Evolutionary conservation across 805 yeast genomes (phyloP).

Genomic region (Hanseniaspora lachancei): DNA sequence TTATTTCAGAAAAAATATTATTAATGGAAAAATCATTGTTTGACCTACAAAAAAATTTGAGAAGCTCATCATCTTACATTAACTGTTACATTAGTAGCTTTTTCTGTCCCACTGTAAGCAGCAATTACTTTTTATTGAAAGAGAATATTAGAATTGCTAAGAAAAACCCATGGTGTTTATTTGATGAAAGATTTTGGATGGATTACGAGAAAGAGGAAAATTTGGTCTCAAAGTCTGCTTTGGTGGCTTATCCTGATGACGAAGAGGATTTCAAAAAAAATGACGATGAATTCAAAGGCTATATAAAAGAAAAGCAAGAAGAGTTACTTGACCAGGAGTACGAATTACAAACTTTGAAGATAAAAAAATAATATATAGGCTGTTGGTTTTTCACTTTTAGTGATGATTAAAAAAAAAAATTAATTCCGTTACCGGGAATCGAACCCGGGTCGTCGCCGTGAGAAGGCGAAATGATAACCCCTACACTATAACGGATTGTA

Average conservation of each 20-base stretch:
- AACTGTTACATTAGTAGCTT: conserved; percentile 19
- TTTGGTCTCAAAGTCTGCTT: neutral
- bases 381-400: too few species aligned
- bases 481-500: conserved; percentile 12
- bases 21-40: neutral
- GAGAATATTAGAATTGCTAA: conserved; percentile 18
- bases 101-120: conserved; percentile 19
- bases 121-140: conserved; percentile 20
- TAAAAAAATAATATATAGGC: neutral
- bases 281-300: neutral
- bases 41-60: neutral
- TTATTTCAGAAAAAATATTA: neutral
- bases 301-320: neutral
- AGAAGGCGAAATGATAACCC: conserved; percentile 14
- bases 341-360: neutral
- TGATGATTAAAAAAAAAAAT: neutral
- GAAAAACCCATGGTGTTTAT: conserved; percentile 17
- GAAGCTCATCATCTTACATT: conserved; percentile 2
- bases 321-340: neutral
- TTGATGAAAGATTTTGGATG: conserved; percentile 14
- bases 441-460: conserved; percentile 14
- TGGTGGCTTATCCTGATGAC: neutral
- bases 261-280: neutral
- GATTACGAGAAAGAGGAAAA: neutral
- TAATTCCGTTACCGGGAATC: conserved; percentile 12